Evolutionary conservation across 306 rosid genomes (phyloP), one percentile per base, ranked within the genome.

Genomic region (Cucumis hystrix): DNA sequence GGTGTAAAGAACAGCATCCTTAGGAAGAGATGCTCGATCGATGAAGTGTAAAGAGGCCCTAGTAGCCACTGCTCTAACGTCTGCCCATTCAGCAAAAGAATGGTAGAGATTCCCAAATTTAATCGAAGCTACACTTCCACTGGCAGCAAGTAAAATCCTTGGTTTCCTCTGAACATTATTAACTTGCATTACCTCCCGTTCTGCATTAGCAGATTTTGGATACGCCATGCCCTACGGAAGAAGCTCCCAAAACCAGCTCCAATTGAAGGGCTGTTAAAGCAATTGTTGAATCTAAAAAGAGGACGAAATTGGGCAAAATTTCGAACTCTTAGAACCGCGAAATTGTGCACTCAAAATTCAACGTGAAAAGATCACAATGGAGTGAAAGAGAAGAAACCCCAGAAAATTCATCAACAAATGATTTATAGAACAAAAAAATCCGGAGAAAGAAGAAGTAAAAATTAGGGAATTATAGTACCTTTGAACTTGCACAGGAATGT

Each of bases 61-160:
- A 23, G 96, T 92, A 49, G 83, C 90, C 77, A 95, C 89, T 2
- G 89, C 95, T 61, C 55, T 84, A 35, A 92, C 88, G 56, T 89
- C 96, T 10, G 96, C 98, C 97, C 97, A 94, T 74, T 88, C 89
- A 4, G 82, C 60, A 75, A 92, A 94, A 28, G 74, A 69, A 57
- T 69, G 83, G 79, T 91, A 89, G 17, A 91, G 77, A 65, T 81
- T 73, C 10, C 91, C 86, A 69, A 94, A 92, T 83, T 87, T 90
- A 20, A 81, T 76, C 25, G 97, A 84, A 66, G 92, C 89, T 55
- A 89, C 91, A 80, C 97, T 82, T 80, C 97, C 97, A 47, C 97
- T 83, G 20, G 97, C 93, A 75, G 89, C 93, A 57, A 94, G 92
- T 76, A 90, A 87, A 83, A 94, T 87, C 77, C 89, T 85, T 41